A percentile compares a stretch with the other conserved stretches of the same genome.
phyloP scores from a whole-genome alignment of 441 rosid species.

The Croton setiger region DNA sequence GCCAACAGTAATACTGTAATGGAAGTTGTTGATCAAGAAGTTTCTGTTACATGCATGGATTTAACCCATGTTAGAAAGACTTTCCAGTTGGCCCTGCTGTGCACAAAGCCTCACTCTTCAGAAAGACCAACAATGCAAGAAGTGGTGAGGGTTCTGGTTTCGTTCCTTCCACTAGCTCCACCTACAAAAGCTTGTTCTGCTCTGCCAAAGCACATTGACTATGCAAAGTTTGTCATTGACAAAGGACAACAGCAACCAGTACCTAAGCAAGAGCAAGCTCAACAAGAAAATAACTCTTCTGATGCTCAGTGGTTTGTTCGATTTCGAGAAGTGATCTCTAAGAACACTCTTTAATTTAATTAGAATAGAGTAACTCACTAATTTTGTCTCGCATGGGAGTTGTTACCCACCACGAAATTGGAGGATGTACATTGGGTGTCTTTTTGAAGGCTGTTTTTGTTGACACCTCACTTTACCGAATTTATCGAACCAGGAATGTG shows the following conservation, averaged over 20 bases:
- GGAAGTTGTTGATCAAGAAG: slow-evolving; percentile 89
- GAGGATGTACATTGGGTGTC: neutral
- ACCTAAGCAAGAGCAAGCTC: slow-evolving; percentile 24
- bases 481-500: neutral
- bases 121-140: slow-evolving; percentile 93
- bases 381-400: slow-evolving; percentile 15
- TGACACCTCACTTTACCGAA: neutral
- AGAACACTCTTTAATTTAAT: slow-evolving; percentile 42
- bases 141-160: slow-evolving; percentile 63
- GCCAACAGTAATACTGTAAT: slow-evolving; percentile 72
- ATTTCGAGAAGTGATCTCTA: slow-evolving; percentile 65
- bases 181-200: slow-evolving; percentile 36
- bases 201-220: slow-evolving; percentile 39
- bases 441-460: neutral
- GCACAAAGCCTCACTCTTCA: slow-evolving; percentile 63
- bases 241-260: slow-evolving; percentile 36
- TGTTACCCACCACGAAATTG: neutral
- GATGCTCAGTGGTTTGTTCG: slow-evolving; percentile 78
- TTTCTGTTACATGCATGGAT: slow-evolving; percentile 74
- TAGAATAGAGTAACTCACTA: neutral
- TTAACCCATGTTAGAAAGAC: slow-evolving; percentile 56
- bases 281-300: slow-evolving; percentile 39
- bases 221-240: slow-evolving; percentile 39
- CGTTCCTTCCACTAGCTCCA: slow-evolving; percentile 64
- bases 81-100: slow-evolving; percentile 74